A percentile compares a stretch with the other conserved stretches of the same genome.
These are phyloP conservation scores for Berberis thunbergii DNA, from an alignment of 164 flowering plant species.

Conservation along the genomic window DNA sequence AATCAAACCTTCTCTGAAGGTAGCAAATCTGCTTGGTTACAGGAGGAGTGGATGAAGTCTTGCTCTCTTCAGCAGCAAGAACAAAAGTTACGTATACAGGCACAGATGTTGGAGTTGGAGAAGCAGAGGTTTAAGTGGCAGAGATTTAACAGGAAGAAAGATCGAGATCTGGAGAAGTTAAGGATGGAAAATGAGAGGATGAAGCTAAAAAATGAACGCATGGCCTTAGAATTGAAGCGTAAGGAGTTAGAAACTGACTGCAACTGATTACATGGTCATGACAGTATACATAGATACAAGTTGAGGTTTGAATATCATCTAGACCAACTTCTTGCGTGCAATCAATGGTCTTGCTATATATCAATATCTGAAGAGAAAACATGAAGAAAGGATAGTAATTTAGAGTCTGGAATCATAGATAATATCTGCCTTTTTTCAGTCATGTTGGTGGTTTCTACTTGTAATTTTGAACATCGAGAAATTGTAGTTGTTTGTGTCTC, in stretches of 20 bases:
- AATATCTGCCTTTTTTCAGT: too few relatives aligned
- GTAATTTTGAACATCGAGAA: too few relatives aligned
- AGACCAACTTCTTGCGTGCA: too few relatives aligned
- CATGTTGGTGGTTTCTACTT: too few relatives aligned
- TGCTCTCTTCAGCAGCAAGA: conserved; percentile 52
- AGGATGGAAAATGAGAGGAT: conserved; percentile 66
- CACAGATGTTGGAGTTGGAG: conserved; percentile 63
- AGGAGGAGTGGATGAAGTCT: conserved; percentile 36
- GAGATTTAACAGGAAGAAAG: conserved; percentile 47
- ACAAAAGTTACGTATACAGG: conserved; percentile 46
- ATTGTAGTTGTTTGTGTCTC: too few relatives aligned
- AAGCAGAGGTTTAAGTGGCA: conserved; percentile 66
- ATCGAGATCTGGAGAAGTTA: conserved; percentile 52
- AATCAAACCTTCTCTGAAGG: conserved; percentile 34
- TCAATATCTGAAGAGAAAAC: too few relatives aligned
- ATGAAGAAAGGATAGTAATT: too few relatives aligned
- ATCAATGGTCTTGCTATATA: too few relatives aligned
- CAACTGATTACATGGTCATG: conserved; percentile 1
- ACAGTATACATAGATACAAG: too few relatives aligned
- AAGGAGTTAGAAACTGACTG: conserved; percentile 33
- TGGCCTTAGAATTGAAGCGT: conserved; percentile 55
- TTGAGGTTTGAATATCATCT: too few relatives aligned
- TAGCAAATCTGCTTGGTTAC: conserved; percentile 26
- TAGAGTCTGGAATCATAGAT: too few relatives aligned
- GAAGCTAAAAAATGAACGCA: conserved; percentile 64